Percentiles rank a stretch among this genome's conserved stretches.
Evolutionary conservation across 768 basidiomycete species (phyloP).

Genomic region (Grammothele lineata): DNA sequence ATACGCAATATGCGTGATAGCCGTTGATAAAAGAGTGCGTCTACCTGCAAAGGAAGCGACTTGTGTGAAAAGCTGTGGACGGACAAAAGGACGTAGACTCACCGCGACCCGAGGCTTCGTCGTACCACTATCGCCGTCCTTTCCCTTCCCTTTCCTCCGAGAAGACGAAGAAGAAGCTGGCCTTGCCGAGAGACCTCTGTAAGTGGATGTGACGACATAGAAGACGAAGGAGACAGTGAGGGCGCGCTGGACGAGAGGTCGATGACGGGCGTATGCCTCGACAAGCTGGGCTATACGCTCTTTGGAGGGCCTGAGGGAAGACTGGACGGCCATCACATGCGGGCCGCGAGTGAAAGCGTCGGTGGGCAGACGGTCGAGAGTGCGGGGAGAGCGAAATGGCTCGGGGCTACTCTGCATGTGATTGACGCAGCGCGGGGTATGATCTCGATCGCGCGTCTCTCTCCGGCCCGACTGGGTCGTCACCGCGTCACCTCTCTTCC

Average conservation of each 20-base stretch:
- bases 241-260: constrained; percentile 68
- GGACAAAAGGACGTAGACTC: constrained; percentile 23
- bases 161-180: constrained; percentile 24
- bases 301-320: constrained; percentile 19
- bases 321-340: constrained; percentile 14
- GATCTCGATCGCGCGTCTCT: background rate
- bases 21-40: constrained; percentile 84
- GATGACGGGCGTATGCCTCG: constrained; percentile 54
- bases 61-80: background rate
- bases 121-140: constrained; percentile 30
- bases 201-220: constrained; percentile 66
- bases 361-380: no score
- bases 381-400: no score
- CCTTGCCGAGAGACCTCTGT: constrained; percentile 48
- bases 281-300: constrained; percentile 41
- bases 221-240: constrained; percentile 67
- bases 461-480: no score
- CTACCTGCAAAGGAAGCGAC: constrained; percentile 51
- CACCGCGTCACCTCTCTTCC: background rate
- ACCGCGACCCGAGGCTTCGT: constrained; percentile 67
- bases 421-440: background rate
- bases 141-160: constrained; percentile 33
- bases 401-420: no score
- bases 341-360: no score
- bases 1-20: constrained; percentile 76